phyloP scores from a whole-genome alignment of 2,329 filamentous ascomycete genomes.

The Aspergillus bombycis region DNA sequence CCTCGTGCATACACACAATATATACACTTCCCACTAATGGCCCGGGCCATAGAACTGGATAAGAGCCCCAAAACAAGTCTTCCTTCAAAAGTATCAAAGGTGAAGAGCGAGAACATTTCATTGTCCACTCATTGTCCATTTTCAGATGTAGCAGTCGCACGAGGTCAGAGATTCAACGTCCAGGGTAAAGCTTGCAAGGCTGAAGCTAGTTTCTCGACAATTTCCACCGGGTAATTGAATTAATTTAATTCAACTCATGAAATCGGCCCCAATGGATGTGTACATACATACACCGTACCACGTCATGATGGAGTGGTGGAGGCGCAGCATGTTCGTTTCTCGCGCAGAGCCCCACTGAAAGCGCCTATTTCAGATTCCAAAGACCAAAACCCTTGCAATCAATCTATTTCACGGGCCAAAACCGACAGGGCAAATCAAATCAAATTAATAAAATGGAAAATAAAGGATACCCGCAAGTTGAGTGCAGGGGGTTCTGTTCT shows the following conservation, averaged over 20 bases:
- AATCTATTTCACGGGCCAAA: not conserved
- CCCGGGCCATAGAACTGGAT: not conserved
- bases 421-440: not conserved
- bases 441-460: not conserved
- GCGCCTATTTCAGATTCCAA: not conserved
- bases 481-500: not conserved
- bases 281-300: constrained; percentile 14
- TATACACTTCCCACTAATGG: not conserved
- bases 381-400: not conserved
- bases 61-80: not conserved
- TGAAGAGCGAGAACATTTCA: no score
- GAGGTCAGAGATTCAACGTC: constrained; percentile 12
- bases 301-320: constrained; percentile 18
- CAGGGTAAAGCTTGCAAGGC: not conserved
- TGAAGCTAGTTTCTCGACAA: not conserved
- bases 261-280: not conserved
- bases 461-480: not conserved
- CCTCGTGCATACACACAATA: not conserved
- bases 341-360: constrained; percentile 17
- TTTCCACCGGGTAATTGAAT: not conserved
- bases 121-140: not conserved
- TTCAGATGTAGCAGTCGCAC: constrained; percentile 8
- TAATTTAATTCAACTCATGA: not conserved
- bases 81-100: not conserved
- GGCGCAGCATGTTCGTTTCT: constrained; percentile 19